Evolutionary conservation across 192 early-diverging fungal genomes (phyloP).

Genomic region (Allomyces macrogynus): DNA sequence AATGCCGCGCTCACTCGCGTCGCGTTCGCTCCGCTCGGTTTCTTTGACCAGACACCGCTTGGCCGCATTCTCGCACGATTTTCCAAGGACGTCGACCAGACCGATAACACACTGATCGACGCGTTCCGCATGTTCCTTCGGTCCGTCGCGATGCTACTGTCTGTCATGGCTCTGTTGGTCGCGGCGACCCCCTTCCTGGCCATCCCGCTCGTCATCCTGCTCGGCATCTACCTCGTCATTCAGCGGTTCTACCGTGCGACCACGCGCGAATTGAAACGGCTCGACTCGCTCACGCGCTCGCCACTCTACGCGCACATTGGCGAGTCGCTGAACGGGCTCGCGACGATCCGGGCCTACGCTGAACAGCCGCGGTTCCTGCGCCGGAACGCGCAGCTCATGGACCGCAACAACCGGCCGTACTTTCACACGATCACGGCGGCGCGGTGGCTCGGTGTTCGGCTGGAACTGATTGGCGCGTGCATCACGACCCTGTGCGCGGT

Average conservation of each 20-base stretch:
- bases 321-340: slow-evolving; percentile 40
- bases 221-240: slow-evolving; percentile 49
- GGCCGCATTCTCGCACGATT: slow-evolving; percentile 46
- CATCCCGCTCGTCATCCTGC: slow-evolving; percentile 44
- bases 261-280: slow-evolving; percentile 70
- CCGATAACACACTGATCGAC: slow-evolving; percentile 44
- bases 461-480: slow-evolving; percentile 53
- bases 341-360: slow-evolving; percentile 50
- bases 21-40: slow-evolving; percentile 47
- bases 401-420: slow-evolving; percentile 62
- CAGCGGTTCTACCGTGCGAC: slow-evolving; percentile 56
- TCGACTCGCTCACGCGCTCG: slow-evolving; percentile 61
- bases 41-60: slow-evolving; percentile 56
- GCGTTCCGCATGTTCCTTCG: slow-evolving; percentile 39
- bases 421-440: slow-evolving; percentile 53
- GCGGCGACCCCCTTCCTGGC: slow-evolving; percentile 46
- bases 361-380: slow-evolving; percentile 56
- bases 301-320: slow-evolving; percentile 67
- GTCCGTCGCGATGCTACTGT: slow-evolving; percentile 31
- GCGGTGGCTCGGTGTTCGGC: slow-evolving; percentile 54
- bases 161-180: slow-evolving; percentile 41
- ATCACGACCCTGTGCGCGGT: slow-evolving; percentile 53
- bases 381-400: slow-evolving; percentile 41
- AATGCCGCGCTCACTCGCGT: slow-evolving; percentile 39
- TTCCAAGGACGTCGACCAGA: slow-evolving; percentile 42